Base-by-base conservation (phyloP, 2,329 filamentous ascomycete genomes). In the Paraconiothyrium brasiliense region DNA sequence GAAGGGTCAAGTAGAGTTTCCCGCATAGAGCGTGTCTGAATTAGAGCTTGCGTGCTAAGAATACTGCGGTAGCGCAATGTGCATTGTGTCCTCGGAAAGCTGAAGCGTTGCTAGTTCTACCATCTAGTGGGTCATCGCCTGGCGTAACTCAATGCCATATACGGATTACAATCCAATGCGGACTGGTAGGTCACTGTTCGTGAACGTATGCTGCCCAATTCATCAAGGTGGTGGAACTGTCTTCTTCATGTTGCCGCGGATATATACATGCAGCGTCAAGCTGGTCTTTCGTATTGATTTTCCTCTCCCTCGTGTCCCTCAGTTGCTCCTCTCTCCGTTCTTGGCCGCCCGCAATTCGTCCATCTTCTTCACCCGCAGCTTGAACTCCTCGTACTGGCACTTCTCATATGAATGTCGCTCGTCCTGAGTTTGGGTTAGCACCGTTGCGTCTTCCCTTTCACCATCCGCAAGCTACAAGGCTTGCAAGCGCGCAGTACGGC, bases 361-460 rank as follows among this genome's bases (percentile, higher is more conserved):
- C 95, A 99, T 99, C 89, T 97, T 98, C 77, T 91, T 92, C 68
- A 99, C 95, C 61, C 95, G 90, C 87, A 94, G 93, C 89, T 97
- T 97, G 86, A 99, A 99, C 80, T 98, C 95, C 68, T 92, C 92
- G 82, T 99, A 99, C 78, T 99, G 95, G 88, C 95, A 99, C 82
- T 98, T 98, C 80, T 99, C 95, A 86, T 99, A 99, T 76, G 90
- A 91, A 83, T 99, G 95, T 84, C 95, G 87, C 86, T 99, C 95
- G 80, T 93, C 89, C 95, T 98, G 77, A 62, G 14, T 27, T 11
- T 24, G 1, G 3, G 63, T 76, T 58, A 75, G 71, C 61, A 41
- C 37, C n/a, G 54, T 32, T 20, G 44, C 4, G 27, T 37, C 57
- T 5, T 27, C 49, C 27, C 39, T 24, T 60, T 54, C 1, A 14